Evolutionary conservation across 2,329 filamentous ascomycete genomes (phyloP), one percentile per base, ranked within the genome.

Genomic region (Trichoderma oligosporum): DNA sequence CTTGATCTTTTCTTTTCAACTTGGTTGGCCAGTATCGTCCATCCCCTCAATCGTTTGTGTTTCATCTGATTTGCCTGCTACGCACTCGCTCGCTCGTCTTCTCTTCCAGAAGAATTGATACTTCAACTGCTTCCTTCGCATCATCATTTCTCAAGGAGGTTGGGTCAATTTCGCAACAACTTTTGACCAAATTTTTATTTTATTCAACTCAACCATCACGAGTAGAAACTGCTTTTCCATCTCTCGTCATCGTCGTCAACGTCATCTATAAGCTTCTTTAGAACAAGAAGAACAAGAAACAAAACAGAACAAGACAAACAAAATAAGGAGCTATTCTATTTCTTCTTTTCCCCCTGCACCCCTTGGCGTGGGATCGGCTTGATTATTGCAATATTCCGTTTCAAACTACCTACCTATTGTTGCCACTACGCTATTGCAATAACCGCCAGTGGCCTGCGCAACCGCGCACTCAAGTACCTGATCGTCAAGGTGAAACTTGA

Each of bases 111-210:
- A 4, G 7, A 33, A 47, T 4, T 31, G 20, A 18, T 56, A 48
- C 42, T 56, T 58, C 48, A 49, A 45, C 45, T 25, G 31, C 16
- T 48, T 53, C 48, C 36, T 45, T 48, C 46, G 25, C 53, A 41
- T 57, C 53, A 41, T 57, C 54, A 57, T 51, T 57, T 42, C 45
- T 57, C 54, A 42, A 49, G 42, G 22, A n/a, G 54, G 54, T 38
- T 44, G 46, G n/a, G 46, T 36, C 36, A 57, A 44, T 38, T 49
- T 57, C 29, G n/a, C 54, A 51, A 22, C 31, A 22, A 24, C 22
- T 35, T 16, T 31, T 11, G 27, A 31, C 27, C 27, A 31, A n/a
- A n/a, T n/a, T n/a, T n/a, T n/a, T n/a, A n/a, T n/a, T n/a, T n/a
- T n/a, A n/a, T n/a, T n/a, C n/a, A n/a, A n/a, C 18, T 25, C 41